phyloP scores from a whole-genome alignment of 2,329 filamentous ascomycete species.

The Aspergillus novofumigatus region DNA sequence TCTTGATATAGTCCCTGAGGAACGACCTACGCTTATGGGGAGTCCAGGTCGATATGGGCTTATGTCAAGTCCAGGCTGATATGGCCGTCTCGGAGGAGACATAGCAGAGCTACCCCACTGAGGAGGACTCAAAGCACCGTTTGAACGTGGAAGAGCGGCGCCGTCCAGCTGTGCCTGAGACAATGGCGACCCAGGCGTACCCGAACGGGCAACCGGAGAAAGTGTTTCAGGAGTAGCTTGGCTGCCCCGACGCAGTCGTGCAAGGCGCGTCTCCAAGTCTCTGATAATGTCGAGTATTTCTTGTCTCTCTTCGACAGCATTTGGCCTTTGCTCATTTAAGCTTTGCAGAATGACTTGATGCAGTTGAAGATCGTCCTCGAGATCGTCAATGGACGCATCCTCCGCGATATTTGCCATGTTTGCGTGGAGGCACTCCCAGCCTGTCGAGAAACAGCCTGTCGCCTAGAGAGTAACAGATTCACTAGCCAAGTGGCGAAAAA shows the following conservation, averaged over 20 bases:
- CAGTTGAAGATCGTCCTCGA: slow-evolving; percentile 31
- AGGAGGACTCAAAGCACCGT: neutral
- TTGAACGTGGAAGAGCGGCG: neutral
- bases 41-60: neutral
- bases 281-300: slow-evolving; percentile 25
- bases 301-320: slow-evolving; percentile 19
- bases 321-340: slow-evolving; percentile 22
- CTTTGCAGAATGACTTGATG: slow-evolving; percentile 29
- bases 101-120: slow-evolving; percentile 6
- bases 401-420: slow-evolving; percentile 2
- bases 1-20: neutral
- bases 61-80: neutral
- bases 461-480: neutral
- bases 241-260: slow-evolving; percentile 16
- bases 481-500: neutral
- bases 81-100: slow-evolving; percentile 2
- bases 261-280: slow-evolving; percentile 22
- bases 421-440: neutral
- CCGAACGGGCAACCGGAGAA: neutral
- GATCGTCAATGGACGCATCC: slow-evolving; percentile 19
- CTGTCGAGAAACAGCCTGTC: neutral
- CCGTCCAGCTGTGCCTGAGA: slow-evolving; percentile 15
- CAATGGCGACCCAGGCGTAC: neutral
- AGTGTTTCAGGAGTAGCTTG: neutral
- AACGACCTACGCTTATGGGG: neutral